Evolutionary conservation across 2,329 filamentous ascomycete species (phyloP), one percentile per base, ranked within the genome.

Genomic region (Plenodomus lindquistii): DNA sequence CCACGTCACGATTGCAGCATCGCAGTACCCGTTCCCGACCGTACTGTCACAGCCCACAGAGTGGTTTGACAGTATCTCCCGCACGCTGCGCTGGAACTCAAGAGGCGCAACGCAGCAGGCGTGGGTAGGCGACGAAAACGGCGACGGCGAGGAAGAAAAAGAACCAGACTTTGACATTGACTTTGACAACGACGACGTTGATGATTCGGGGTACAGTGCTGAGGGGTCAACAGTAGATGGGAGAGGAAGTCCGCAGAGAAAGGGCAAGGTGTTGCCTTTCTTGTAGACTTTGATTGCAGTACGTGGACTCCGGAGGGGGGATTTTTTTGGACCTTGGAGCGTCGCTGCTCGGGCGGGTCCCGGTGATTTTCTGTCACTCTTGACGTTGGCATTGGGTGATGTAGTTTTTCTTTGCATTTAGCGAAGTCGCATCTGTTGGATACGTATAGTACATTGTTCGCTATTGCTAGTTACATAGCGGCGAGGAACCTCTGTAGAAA

Each of bases 21-120:
- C 89, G 22, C 91, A 96, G 70, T 99, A 97, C 66, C 94, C 94
- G 0, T 97, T 99, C 77, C 94, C 94, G 2, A 97, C 94, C 1
- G 93, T 99, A 37, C 90, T 95, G 48, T 88, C 91, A 56, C 90
- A 88, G 55, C 87, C 87, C 52, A 89, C 87, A 1, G 94, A 99
- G 72, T 99, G 94, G 94, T 97, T 99, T 69, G 89, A 97, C 72
- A 95, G 90, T 65, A 91, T 99, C 40, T 91, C 89, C 44, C 85
- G 93, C 52, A 96, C 93, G 3, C 79, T 99, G 50, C 83, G 92
- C 54, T 99, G 94, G 94, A 99, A 99, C 75, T 93, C 89, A 20
- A 83, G 94, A 38, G 92, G 91, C 4, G 92, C 93, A 4, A 87
- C 87, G 45, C 94, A 99, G 73, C 97, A 97, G 73, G 89, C 85